Evolutionary conservation across 2,329 filamentous ascomycete genomes (phyloP).

Genomic region (Calonectria pseudoreteaudii): DNA sequence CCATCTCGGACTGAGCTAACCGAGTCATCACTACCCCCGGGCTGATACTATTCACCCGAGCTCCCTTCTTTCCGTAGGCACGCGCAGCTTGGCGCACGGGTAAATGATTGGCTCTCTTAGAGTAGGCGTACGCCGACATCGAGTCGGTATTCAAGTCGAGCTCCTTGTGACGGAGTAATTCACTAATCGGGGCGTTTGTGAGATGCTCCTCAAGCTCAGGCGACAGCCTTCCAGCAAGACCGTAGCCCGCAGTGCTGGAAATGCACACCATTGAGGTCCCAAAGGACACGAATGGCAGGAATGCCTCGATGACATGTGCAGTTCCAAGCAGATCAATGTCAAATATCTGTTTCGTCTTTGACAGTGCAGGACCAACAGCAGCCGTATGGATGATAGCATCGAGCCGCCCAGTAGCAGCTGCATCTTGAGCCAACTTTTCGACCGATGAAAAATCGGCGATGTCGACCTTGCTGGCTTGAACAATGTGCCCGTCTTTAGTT

Average conservation of each 20-base stretch:
- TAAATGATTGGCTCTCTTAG: background rate
- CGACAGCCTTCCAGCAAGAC: background rate
- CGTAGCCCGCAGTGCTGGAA: background rate
- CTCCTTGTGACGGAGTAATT: background rate
- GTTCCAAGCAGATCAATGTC: background rate
- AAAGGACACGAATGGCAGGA: background rate
- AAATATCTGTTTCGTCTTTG: background rate
- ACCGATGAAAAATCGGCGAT: background rate
- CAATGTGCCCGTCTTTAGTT: background rate
- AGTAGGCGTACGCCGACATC: background rate
- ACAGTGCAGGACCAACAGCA: background rate
- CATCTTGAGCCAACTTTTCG: background rate
- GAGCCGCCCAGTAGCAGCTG: background rate
- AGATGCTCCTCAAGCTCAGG: background rate
- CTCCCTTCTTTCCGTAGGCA: background rate
- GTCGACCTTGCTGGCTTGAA: background rate
- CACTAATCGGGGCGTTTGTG: background rate
- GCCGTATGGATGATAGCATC: background rate
- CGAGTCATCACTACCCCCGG: background rate
- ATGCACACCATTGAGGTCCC: background rate
- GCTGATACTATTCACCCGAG: background rate
- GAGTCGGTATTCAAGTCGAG: background rate
- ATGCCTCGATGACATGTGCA: background rate
- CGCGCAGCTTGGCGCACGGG: background rate
- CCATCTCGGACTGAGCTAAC: background rate